Evolutionary conservation across 371 early-diverging fungal species (phyloP).

Genomic region (Circinella minor): DNA sequence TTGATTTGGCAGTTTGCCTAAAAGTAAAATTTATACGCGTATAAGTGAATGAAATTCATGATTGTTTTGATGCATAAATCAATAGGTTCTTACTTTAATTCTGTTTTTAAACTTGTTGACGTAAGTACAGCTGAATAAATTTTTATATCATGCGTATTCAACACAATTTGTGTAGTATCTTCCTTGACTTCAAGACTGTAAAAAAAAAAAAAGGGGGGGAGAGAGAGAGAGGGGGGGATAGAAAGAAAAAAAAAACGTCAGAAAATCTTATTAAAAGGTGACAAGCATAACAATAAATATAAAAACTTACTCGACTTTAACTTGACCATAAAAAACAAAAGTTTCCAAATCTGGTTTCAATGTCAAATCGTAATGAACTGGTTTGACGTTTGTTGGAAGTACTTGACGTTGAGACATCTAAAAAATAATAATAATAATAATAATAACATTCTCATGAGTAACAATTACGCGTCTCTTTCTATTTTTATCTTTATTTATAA

Average conservation of each 20-base stretch:
- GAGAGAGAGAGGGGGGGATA: too few relatives aligned
- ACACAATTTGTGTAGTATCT: conserved; percentile 63
- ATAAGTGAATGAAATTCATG: not conserved
- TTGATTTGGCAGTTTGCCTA: conserved; percentile 70
- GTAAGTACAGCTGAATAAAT: conserved; percentile 53
- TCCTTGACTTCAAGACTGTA: conserved; percentile 59
- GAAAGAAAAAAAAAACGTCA: not conserved
- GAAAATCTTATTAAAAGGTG: too few relatives aligned
- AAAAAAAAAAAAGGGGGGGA: too few relatives aligned
- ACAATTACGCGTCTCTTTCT: not conserved
- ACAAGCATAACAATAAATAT: not conserved
- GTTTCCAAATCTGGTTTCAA: conserved; percentile 68
- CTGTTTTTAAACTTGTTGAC: conserved; percentile 59
- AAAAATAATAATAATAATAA: not conserved
- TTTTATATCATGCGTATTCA: conserved; percentile 67
- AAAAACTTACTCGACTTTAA: conserved; percentile 55
- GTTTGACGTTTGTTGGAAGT: conserved; percentile 75
- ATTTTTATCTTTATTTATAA: too few relatives aligned
- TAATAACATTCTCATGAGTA: not conserved
- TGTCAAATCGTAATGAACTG: conserved; percentile 74
- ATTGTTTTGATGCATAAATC: not conserved
- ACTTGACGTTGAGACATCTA: conserved; percentile 49
- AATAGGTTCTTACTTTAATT: conserved; percentile 48
- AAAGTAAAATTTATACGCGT: not conserved
- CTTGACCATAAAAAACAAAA: conserved; percentile 73